Percentiles rank a stretch among this genome's conserved stretches.
phyloP scores from a whole-genome alignment of 306 rosid genomes.

The Amphicarpaea edgeworthii region DNA sequence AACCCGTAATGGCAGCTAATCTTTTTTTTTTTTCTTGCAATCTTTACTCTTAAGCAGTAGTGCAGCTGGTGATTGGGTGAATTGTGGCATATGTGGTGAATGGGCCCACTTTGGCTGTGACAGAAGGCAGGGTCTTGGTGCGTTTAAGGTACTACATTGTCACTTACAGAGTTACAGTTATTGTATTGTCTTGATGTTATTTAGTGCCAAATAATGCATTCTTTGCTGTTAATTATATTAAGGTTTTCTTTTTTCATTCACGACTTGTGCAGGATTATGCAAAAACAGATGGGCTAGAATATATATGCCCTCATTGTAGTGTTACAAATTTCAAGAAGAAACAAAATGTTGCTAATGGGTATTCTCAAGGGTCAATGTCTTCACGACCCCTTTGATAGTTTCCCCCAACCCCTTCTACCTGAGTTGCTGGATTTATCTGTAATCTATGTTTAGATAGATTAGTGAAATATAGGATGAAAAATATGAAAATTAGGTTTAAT shows the following conservation, averaged over 20 bases:
- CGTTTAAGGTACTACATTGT: slow-evolving; percentile 79
- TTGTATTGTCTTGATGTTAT: slow-evolving; percentile 26
- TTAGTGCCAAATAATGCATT: neutral
- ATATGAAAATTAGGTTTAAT: slow-evolving; percentile 45
- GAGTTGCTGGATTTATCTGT: slow-evolving; percentile 45
- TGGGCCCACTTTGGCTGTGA: slow-evolving; percentile 99
- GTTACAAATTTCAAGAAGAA: slow-evolving; percentile 92
- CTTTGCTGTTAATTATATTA: neutral
- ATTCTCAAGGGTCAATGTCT: slow-evolving; percentile 69
- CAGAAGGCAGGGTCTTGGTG: slow-evolving; percentile 99
- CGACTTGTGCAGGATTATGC: slow-evolving; percentile 89
- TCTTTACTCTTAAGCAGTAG: slow-evolving; percentile 71
- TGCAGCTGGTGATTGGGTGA: slow-evolving; percentile 99
- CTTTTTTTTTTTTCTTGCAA: slow-evolving; percentile 30
- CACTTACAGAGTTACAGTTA: slow-evolving; percentile 9
- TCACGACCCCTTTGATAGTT: slow-evolving; percentile 70
- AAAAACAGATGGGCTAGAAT: slow-evolving; percentile 97
- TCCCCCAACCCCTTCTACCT: slow-evolving; percentile 34
- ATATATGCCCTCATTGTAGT: slow-evolving; percentile 98
- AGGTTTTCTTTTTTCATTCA: slow-evolving; percentile 18
- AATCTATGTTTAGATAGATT: slow-evolving; percentile 49
- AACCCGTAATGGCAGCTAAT: slow-evolving; percentile 4
- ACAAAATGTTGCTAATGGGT: slow-evolving; percentile 76
- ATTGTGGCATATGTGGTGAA: slow-evolving; percentile 99
- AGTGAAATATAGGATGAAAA: slow-evolving; percentile 41